Percentiles rank a stretch among this genome's conserved stretches.
phyloP scores from a whole-genome alignment of 352 stramenopile genomes.

The Aphanomyces astaci region DNA sequence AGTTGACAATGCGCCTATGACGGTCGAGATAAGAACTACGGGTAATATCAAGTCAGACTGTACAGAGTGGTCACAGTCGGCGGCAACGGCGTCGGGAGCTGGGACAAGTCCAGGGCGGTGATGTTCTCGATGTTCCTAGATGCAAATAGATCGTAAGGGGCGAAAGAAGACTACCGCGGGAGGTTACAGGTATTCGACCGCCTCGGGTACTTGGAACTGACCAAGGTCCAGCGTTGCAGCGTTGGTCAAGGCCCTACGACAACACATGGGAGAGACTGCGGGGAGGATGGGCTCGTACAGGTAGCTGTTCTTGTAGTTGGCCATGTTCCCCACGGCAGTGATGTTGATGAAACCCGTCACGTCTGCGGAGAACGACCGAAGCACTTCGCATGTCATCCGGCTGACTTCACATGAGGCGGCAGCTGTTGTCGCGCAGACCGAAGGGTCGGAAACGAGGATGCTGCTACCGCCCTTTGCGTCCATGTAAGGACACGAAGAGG shows the following conservation, averaged over 20 bases:
- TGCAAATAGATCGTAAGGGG: background rate
- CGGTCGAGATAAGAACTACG: background rate
- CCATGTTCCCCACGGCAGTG: background rate
- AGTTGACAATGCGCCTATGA: background rate
- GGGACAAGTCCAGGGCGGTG: background rate
- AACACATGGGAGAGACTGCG: background rate
- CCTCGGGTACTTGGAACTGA: background rate
- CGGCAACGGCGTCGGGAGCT: background rate
- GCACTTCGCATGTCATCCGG: background rate
- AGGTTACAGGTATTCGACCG: background rate
- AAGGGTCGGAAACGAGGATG: background rate
- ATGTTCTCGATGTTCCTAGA: constrained; percentile 1
- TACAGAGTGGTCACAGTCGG: background rate
- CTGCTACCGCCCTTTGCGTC: background rate
- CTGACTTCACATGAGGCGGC: background rate
- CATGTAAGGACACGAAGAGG: background rate
- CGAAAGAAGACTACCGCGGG: background rate
- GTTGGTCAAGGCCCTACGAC: background rate
- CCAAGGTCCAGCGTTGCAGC: background rate
- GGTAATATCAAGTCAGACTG: background rate
- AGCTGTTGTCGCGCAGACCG: background rate
- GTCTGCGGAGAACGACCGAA: background rate
- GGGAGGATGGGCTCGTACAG: background rate
- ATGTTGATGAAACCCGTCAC: background rate
- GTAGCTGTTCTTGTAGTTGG: background rate